A percentile compares a stretch with the other conserved stretches of the same genome.
Conservation (phyloP, 176 grass and related monocot species). For the Dendrocalamus sinicus region DNA sequence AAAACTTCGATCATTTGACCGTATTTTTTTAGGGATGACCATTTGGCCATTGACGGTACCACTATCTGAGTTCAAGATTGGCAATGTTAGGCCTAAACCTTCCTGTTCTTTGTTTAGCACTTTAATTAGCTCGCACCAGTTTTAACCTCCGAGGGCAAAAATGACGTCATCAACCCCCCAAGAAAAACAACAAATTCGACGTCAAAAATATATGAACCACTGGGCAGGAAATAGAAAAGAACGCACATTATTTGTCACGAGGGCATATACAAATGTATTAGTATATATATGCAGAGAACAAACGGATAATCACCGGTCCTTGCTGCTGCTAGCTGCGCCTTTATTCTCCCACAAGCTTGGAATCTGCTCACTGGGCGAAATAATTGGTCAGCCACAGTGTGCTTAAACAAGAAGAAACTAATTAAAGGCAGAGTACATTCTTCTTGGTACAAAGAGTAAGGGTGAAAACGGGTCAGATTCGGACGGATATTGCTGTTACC, state of each 20-base stretch:
- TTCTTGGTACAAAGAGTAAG: conserved; percentile 2
- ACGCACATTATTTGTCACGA: not conserved
- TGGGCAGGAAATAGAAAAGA: not conserved
- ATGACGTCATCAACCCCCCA: not conserved
- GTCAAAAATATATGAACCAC: not conserved
- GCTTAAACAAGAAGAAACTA: conserved; percentile 30
- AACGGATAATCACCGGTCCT: not conserved
- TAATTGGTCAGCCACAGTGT: not conserved
- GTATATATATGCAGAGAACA: not conserved
- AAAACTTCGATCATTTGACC: not conserved
- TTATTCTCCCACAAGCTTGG: conserved; percentile 25
- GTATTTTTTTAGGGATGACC: not conserved
- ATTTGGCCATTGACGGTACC: not conserved
- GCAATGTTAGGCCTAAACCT: not conserved
- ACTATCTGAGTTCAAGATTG: not conserved
- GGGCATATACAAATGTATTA: not conserved
- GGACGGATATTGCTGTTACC: too few species aligned
- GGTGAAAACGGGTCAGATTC: too few species aligned
- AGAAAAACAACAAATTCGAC: conserved; percentile 6
- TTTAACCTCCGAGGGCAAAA: too few species aligned
- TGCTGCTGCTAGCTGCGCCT: not conserved
- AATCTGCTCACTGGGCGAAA: not conserved
- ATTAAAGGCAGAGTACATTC: not conserved
- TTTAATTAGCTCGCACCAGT: not conserved
- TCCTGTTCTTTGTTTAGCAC: not conserved